phyloP scores from a whole-genome alignment of 1,284 basidiomycete species.

The Peniophora sp. region DNA sequence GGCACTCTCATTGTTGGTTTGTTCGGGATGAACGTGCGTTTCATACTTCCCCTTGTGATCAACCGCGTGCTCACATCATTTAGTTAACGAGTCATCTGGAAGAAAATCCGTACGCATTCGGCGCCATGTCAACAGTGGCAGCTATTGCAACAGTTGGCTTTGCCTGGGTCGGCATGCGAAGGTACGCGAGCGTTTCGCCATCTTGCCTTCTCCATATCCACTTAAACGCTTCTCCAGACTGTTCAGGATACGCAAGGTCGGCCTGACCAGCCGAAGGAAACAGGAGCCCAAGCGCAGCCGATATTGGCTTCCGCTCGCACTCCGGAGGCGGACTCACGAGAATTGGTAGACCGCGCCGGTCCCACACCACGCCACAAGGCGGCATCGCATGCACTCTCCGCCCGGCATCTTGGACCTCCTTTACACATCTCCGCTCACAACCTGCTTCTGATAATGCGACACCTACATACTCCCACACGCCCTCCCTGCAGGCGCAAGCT shows the following conservation, averaged over 20 bases:
- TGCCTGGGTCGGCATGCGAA: slow-evolving; percentile 53
- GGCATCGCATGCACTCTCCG: too few relatives aligned
- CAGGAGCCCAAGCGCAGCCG: slow-evolving; percentile 11
- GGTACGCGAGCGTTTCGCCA: slow-evolving; percentile 29
- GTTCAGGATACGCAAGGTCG: slow-evolving; percentile 27
- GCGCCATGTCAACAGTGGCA: slow-evolving; percentile 49
- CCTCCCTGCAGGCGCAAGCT: too few relatives aligned
- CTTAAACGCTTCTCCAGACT: slow-evolving; percentile 5
- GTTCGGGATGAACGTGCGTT: slow-evolving; percentile 94
- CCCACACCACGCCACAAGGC: too few relatives aligned
- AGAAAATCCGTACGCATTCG: slow-evolving; percentile 61
- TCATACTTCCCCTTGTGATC: too few relatives aligned
- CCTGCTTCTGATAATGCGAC: too few relatives aligned
- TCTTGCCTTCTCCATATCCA: not conserved
- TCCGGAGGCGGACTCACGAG: slow-evolving; percentile 35
- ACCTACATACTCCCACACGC: too few relatives aligned
- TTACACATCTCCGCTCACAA: too few relatives aligned
- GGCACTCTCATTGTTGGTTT: slow-evolving; percentile 89
- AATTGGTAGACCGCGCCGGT: not conserved
- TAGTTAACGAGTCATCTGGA: slow-evolving; percentile 68
- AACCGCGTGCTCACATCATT: too few relatives aligned
- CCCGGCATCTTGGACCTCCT: too few relatives aligned
- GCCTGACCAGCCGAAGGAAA: slow-evolving; percentile 33
- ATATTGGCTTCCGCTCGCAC: slow-evolving; percentile 49
- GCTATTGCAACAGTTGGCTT: slow-evolving; percentile 47